Evolutionary conservation across 2,329 filamentous ascomycete genomes (phyloP).

Genomic region (Fusarium sulawesiense): DNA sequence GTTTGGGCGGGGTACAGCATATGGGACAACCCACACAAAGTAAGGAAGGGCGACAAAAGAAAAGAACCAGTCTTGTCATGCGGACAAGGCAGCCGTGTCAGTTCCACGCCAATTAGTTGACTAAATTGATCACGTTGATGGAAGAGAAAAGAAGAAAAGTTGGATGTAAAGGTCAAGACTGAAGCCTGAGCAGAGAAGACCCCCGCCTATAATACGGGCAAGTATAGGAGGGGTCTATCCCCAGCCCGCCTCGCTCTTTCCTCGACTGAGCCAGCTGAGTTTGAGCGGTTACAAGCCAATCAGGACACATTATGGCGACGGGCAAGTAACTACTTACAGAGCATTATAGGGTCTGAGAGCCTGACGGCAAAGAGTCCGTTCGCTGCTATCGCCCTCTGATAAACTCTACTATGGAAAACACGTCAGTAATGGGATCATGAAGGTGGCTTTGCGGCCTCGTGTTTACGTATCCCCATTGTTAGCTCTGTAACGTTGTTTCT

Average conservation of each 20-base stretch:
- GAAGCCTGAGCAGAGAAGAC: slow-evolving; percentile 12
- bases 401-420: background rate
- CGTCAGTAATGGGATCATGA: background rate
- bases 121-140: slow-evolving; percentile 3
- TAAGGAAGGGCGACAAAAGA: slow-evolving; percentile 18
- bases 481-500: background rate
- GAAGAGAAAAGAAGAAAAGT: slow-evolving; percentile 9
- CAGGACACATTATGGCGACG: background rate
- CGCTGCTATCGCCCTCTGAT: slow-evolving; percentile 7
- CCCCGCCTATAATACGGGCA: slow-evolving; percentile 21
- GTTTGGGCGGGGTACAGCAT: background rate
- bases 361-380: background rate
- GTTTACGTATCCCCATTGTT: slow-evolving; percentile 1
- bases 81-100: background rate
- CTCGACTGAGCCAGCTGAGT: slow-evolving; percentile 7
- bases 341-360: slow-evolving; percentile 5
- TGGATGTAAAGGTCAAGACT: slow-evolving; percentile 20
- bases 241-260: slow-evolving; percentile 20
- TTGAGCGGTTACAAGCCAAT: slow-evolving; percentile 2
- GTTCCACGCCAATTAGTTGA: slow-evolving; percentile 5
- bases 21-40: slow-evolving; percentile 10
- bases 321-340: background rate
- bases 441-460: background rate
- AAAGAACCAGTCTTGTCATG: slow-evolving; percentile 2
- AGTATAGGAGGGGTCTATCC: slow-evolving; percentile 23